A percentile compares a stretch with the other conserved stretches of the same genome.
These are phyloP conservation scores for Apiospora sp. DNA, from an alignment of 2,329 filamentous ascomycete genomes.

Conservation along the genomic window DNA sequence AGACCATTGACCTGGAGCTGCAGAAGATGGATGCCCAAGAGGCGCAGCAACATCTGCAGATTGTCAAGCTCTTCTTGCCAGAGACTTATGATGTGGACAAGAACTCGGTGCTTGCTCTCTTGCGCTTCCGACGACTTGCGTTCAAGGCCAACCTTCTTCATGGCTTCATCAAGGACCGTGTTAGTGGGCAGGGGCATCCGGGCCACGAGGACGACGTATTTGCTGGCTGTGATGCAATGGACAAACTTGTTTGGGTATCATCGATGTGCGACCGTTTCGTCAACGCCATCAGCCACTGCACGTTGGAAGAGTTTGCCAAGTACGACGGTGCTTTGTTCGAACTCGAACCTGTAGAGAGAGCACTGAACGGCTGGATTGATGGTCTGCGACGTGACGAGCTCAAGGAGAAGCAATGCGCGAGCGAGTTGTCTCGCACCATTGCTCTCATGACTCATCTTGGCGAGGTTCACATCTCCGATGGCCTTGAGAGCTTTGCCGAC, in stretches of 20 bases:
- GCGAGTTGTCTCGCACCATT: constrained; percentile 83
- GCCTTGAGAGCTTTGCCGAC: constrained; percentile 77
- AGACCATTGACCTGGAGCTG: constrained; percentile 91
- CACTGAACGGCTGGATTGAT: constrained; percentile 88
- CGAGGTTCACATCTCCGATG: constrained; percentile 77
- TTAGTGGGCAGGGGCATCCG: constrained; percentile 71
- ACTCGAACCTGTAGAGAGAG: constrained; percentile 88
- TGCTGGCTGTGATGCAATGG: constrained; percentile 80
- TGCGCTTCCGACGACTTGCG: constrained; percentile 85
- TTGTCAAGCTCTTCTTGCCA: constrained; percentile 88
- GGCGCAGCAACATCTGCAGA: constrained; percentile 85
- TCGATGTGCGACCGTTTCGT: constrained; percentile 86
- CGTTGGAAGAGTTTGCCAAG: constrained; percentile 77
- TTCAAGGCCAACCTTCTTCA: constrained; percentile 88
- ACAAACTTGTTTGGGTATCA: constrained; percentile 85
- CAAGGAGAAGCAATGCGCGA: constrained; percentile 82
- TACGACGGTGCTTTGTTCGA: constrained; percentile 86
- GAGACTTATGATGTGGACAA: constrained; percentile 82
- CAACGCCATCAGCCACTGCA: constrained; percentile 80
- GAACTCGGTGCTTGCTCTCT: constrained; percentile 86
- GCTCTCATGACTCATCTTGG: constrained; percentile 87
- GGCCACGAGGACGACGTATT: constrained; percentile 82
- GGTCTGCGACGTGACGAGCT: constrained; percentile 83
- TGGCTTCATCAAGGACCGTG: constrained; percentile 79
- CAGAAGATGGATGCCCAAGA: constrained; percentile 88